Evolutionary conservation across 441 rosid genomes (phyloP), one percentile per base, ranked within the genome.

Genomic region (Omphalea diandra): DNA sequence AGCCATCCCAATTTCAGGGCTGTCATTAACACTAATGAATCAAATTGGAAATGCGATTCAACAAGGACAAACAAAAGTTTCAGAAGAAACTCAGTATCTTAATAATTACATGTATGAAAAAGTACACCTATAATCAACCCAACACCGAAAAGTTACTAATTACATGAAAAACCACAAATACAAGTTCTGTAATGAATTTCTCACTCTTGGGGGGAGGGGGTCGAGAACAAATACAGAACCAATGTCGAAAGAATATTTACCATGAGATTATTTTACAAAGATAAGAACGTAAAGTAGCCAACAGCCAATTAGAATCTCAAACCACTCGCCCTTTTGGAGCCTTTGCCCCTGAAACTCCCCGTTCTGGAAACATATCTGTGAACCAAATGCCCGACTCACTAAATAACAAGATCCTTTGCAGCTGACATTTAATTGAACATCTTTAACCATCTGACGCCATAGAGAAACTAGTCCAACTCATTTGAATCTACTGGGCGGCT

Each of bases 191-290:
- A 66, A 8, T 15, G 59, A 54, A 58, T 73, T 73, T 73, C 54
- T 66, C 65, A 64, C 29, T 47, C 65, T 82, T 27, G 38, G 40
- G 63, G 63, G 14, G 29, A 60, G 60, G 29, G 60, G 15, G 59
- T 33, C n/a, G n/a, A 20, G 18, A 59, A 60, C 35, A 54, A 65
- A 69, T 71, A 75, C 75, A 71, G 14, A 73, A 56, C 79, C 70
- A 68, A 40, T 75, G 72, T 60, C 68, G 61, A 78, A 83, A 78
- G 84, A 81, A 80, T 83, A 83, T 78, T 68, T 77, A 83, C 85
- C 74, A 73, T 53, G 49, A 47, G 35, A 75, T 63, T 61, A 79
- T 77, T 74, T 74, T 78, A 81, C 84, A 80, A 59, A 53, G 71
- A 80, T 55, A 70, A 68, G 69, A 50, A 66, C 57, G 57, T 76